Evolutionary conservation across 1,284 basidiomycete species (phyloP).

Genomic region (Apiotrichum domesticum): DNA sequence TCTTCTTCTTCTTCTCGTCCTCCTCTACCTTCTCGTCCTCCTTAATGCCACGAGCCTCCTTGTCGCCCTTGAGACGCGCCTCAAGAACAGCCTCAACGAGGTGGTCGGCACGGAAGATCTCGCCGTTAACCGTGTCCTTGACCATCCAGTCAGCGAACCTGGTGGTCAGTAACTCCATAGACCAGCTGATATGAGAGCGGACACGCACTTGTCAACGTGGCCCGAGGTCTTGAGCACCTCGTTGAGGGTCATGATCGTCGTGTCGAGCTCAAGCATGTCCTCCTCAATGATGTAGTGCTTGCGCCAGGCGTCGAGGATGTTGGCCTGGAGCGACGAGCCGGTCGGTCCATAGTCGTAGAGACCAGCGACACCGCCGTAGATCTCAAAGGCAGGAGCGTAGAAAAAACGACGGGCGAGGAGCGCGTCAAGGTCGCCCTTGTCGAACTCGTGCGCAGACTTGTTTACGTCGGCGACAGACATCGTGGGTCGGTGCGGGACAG

Average conservation of each 20-base stretch:
- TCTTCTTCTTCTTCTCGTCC: conserved; percentile 69
- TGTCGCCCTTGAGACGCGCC: conserved; percentile 81
- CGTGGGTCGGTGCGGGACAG: neutral
- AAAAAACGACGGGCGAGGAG: conserved; percentile 91
- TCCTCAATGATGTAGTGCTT: conserved; percentile 98
- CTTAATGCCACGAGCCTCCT: conserved; percentile 72
- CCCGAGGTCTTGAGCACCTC: conserved; percentile 97
- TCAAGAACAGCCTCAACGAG: conserved; percentile 90
- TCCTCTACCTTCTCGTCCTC: conserved; percentile 55
- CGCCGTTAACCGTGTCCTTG: conserved; percentile 88
- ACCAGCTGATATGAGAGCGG: no score
- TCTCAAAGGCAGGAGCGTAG: conserved; percentile 96
- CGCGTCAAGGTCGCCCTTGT: conserved; percentile 79
- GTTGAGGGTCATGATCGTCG: conserved; percentile 92
- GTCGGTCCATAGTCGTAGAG: conserved; percentile 95
- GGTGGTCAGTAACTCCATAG: conserved; percentile 3
- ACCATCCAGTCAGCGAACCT: conserved; percentile 98
- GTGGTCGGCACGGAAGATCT: conserved; percentile 96
- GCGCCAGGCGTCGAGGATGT: conserved; percentile 95
- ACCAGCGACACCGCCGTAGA: conserved; percentile 95
- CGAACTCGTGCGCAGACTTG: conserved; percentile 82
- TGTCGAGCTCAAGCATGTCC: conserved; percentile 98
- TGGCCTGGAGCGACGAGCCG: conserved; percentile 90
- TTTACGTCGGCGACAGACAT: conserved; percentile 53
- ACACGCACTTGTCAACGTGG: conserved; percentile 73